Evolutionary conservation across 2,329 filamentous ascomycete genomes (phyloP).

Genomic region (Xylariaceae sp.): DNA sequence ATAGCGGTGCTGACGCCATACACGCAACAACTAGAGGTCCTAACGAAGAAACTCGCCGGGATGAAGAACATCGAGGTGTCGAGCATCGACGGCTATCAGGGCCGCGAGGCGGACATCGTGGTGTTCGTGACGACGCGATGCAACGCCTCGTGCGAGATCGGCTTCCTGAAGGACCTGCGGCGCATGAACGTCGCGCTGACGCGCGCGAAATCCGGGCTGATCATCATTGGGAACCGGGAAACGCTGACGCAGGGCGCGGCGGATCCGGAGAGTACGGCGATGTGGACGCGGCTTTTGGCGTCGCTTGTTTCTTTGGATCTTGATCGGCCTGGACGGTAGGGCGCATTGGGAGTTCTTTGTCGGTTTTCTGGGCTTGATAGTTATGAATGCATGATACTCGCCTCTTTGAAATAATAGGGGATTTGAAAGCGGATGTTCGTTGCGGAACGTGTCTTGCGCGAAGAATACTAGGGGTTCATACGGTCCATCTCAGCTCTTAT

Average conservation of each 20-base stretch:
- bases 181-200: slow-evolving; percentile 8
- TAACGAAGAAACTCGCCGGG: slow-evolving; percentile 11
- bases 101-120: slow-evolving; percentile 11
- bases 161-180: slow-evolving; percentile 7
- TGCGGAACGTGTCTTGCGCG: too few species aligned
- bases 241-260: slow-evolving; percentile 10
- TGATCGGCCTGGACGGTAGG: background rate
- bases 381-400: too few species aligned
- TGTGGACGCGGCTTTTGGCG: slow-evolving; percentile 10
- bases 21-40: slow-evolving; percentile 3
- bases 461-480: too few species aligned
- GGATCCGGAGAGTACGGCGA: slow-evolving; percentile 2
- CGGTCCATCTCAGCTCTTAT: too few species aligned
- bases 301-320: slow-evolving; percentile 1
- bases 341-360: too few species aligned
- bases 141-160: slow-evolving; percentile 7
- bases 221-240: slow-evolving; percentile 8
- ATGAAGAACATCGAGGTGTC: slow-evolving; percentile 10
- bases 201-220: slow-evolving; percentile 5
- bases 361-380: too few species aligned
- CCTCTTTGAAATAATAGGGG: too few species aligned
- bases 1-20: slow-evolving; percentile 12
- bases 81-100: slow-evolving; percentile 13
- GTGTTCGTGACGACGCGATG: slow-evolving; percentile 11
- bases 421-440: too few species aligned